Conservation (phyloP, 2,329 filamentous ascomycete genomes). For the Penicillium sp. region DNA sequence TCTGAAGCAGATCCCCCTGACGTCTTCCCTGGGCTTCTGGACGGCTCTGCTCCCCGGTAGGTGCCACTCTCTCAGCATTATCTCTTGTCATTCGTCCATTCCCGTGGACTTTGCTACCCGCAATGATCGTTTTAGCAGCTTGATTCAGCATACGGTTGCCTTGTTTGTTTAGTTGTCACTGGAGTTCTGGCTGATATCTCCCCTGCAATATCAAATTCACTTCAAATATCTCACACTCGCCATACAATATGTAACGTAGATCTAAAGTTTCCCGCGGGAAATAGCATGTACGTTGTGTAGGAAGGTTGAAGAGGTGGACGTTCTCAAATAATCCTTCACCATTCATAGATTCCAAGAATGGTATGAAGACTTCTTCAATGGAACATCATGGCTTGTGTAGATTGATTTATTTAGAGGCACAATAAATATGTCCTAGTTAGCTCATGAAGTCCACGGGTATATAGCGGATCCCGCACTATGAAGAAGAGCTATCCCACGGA, state of each 20-base stretch:
- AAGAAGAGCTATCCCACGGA: slow-evolving; percentile 1
- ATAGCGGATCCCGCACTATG: neutral
- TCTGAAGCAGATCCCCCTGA: slow-evolving; percentile 21
- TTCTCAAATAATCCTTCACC: too few species aligned
- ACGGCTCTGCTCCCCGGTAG: slow-evolving; percentile 39
- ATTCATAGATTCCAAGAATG: too few species aligned
- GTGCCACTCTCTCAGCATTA: slow-evolving; percentile 32
- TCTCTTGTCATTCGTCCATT: slow-evolving; percentile 18
- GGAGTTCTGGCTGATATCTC: neutral
- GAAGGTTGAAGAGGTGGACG: too few species aligned
- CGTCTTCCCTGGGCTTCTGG: slow-evolving; percentile 28
- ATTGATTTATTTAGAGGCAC: too few species aligned
- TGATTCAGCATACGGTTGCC: slow-evolving; percentile 2
- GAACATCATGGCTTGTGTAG: too few species aligned
- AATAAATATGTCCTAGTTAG: neutral
- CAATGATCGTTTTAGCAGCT: slow-evolving; percentile 23
- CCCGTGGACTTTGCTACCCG: slow-evolving; percentile 29
- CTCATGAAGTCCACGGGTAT: neutral
- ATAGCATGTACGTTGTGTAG: too few species aligned
- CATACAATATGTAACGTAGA: too few species aligned
- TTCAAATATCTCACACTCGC: neutral
- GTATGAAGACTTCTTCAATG: too few species aligned
- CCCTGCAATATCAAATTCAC: slow-evolving; percentile 3
- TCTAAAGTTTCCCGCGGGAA: too few species aligned
- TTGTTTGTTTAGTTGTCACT: neutral